phyloP scores from a whole-genome alignment of 1,284 basidiomycete genomes.

The Leccinum subatratum region DNA sequence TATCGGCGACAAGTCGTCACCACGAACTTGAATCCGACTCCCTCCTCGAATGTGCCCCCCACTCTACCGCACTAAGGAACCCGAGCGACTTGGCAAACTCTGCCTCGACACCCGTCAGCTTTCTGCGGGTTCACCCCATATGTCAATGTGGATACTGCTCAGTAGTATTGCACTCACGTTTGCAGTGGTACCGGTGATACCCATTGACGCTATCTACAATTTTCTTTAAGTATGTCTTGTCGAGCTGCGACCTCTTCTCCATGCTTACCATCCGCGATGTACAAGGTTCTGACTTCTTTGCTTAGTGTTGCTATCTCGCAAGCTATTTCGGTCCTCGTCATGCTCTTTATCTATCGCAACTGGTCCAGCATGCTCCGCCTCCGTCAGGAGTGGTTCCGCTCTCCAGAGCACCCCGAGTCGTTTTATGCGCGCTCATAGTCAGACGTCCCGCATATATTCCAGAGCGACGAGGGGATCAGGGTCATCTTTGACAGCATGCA shows the following conservation, averaged over 20 bases:
- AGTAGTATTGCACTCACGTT: too few relatives aligned
- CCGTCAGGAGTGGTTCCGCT: slow-evolving; percentile 59
- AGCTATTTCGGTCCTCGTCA: slow-evolving; percentile 61
- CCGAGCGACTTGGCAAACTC: too few relatives aligned
- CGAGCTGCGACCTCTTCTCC: slow-evolving; percentile 41
- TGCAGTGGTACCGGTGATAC: too few relatives aligned
- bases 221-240: too few relatives aligned
- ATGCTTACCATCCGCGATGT: slow-evolving; percentile 69
- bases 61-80: too few relatives aligned
- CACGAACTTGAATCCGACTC: too few relatives aligned
- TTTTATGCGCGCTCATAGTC: slow-evolving; percentile 63
- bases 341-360: slow-evolving; percentile 58
- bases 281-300: slow-evolving; percentile 53
- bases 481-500: slow-evolving; percentile 60
- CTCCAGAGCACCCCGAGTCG: slow-evolving; percentile 58
- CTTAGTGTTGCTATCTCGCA: slow-evolving; percentile 56
- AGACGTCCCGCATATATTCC: slow-evolving; percentile 60
- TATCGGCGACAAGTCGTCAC: too few relatives aligned
- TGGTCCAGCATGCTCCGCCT: slow-evolving; percentile 61
- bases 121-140: too few relatives aligned
- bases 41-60: too few relatives aligned
- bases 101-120: too few relatives aligned
- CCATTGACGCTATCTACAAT: too few relatives aligned
- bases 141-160: too few relatives aligned
- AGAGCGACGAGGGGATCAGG: slow-evolving; percentile 66